Percentiles rank a stretch among this genome's conserved stretches.
phyloP scores from a whole-genome alignment of 2,329 filamentous ascomycete species.

The Botrytis pseudocinerea region DNA sequence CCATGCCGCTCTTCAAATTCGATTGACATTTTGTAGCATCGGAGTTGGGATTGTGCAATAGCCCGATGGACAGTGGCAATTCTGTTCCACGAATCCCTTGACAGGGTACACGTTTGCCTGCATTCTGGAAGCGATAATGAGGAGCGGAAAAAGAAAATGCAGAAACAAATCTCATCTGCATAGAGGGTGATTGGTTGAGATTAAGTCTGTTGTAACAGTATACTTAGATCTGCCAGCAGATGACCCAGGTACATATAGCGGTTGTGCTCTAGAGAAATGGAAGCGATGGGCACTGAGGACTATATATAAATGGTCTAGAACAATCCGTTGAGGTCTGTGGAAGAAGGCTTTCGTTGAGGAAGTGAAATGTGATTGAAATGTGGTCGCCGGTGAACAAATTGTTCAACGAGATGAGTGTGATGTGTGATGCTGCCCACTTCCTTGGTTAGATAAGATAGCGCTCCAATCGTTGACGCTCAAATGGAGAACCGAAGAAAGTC shows the following conservation, averaged over 20 bases:
- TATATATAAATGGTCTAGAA: conserved; percentile 8
- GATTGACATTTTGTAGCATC: neutral
- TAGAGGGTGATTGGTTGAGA: neutral
- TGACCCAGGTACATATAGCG: neutral
- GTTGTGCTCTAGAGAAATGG: neutral
- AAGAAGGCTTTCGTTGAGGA: neutral
- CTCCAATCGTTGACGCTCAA: no score
- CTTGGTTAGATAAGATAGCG: neutral
- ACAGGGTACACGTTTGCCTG: conserved; percentile 1
- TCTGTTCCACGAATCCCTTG: conserved; percentile 11
- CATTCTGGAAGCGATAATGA: conserved; percentile 17
- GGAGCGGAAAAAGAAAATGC: neutral
- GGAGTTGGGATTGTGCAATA: neutral
- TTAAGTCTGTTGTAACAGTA: neutral
- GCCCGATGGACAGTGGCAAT: neutral
- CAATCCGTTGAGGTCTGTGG: neutral
- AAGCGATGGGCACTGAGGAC: neutral
- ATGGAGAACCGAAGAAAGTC: neutral
- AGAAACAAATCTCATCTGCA: neutral
- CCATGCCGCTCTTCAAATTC: neutral
- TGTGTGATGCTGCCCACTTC: neutral
- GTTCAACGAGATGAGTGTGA: neutral
- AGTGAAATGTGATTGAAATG: neutral
- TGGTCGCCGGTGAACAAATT: neutral
- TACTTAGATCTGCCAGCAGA: conserved; percentile 18